Conservation (phyloP, 257 asterid genomes). For the Ballota nigra region DNA sequence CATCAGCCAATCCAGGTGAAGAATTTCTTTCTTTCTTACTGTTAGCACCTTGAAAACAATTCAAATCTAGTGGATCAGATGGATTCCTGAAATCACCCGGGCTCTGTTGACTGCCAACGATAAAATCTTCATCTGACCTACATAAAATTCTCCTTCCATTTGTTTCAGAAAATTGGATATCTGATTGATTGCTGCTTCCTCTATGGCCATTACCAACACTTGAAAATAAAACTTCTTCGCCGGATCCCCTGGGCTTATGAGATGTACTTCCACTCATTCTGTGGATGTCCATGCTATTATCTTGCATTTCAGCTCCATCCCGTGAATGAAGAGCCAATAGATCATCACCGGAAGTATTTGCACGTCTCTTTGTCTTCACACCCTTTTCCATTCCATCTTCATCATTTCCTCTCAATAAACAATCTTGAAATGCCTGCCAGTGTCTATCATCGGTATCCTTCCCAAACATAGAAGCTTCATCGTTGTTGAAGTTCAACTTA, state of each 20-base stretch:
- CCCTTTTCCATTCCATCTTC: constrained; percentile 65
- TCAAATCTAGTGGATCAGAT: constrained; percentile 49
- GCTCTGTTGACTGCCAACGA: constrained; percentile 43
- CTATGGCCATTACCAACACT: constrained; percentile 35
- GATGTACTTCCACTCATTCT: constrained; percentile 33
- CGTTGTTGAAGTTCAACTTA: constrained; percentile 33
- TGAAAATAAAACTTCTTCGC: constrained; percentile 46
- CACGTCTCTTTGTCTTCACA: constrained; percentile 42
- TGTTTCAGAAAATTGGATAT: constrained; percentile 54
- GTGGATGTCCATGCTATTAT: constrained; percentile 37
- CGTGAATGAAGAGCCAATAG: constrained; percentile 46
- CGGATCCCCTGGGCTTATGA: constrained; percentile 41
- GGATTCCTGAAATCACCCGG: constrained; percentile 41
- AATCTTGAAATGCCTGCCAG: constrained; percentile 92
- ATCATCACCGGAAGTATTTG: constrained; percentile 43
- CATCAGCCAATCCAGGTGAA: constrained; percentile 61
- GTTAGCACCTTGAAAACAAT: constrained; percentile 38
- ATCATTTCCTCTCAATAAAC: constrained; percentile 62
- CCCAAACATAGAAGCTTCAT: constrained; percentile 39
- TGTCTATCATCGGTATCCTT: constrained; percentile 58
- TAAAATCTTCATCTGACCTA: constrained; percentile 63
- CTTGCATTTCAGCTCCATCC: constrained; percentile 44
- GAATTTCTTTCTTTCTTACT: constrained; percentile 42
- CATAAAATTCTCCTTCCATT: constrained; percentile 50
- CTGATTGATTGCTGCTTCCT: constrained; percentile 35